Evolutionary conservation across 192 early-diverging fungal species (phyloP).

Genomic region (Coemansia sp.): DNA sequence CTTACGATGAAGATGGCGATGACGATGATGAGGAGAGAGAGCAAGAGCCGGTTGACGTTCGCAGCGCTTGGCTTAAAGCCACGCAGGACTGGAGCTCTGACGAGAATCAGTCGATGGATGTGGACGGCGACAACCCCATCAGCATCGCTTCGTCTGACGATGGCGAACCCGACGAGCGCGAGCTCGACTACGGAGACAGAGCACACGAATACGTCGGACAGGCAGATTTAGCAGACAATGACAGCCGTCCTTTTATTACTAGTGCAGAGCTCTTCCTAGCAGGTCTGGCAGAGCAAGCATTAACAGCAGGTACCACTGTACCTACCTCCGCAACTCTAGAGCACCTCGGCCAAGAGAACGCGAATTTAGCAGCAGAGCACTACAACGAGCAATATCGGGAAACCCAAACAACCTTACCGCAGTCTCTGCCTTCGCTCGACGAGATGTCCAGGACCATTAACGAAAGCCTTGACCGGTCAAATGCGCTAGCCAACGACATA

Average conservation of each 20-base stretch:
- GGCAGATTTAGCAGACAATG: background rate
- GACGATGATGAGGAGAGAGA: background rate
- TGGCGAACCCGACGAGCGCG: background rate
- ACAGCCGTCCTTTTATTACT: background rate
- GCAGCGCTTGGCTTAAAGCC: slow-evolving; percentile 14
- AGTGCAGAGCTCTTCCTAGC: background rate
- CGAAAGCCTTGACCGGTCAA: slow-evolving; percentile 24
- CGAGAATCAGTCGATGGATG: slow-evolving; percentile 1
- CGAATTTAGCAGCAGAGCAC: background rate
- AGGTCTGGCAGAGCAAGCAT: background rate
- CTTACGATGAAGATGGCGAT: background rate
- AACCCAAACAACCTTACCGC: slow-evolving; percentile 4
- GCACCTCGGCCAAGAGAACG: background rate
- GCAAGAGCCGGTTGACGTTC: slow-evolving; percentile 1
- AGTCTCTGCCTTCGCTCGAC: background rate
- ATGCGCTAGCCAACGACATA: slow-evolving; percentile 26
- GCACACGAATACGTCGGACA: background rate
- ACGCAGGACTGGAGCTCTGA: slow-evolving; percentile 9
- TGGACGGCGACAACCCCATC: slow-evolving; percentile 2
- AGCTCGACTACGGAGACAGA: background rate
- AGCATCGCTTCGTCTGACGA: slow-evolving; percentile 20
- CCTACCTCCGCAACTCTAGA: background rate
- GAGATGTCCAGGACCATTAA: slow-evolving; percentile 22
- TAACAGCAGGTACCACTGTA: background rate
- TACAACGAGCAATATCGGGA: background rate